Percentiles rank a stretch among this genome's conserved stretches.
These are phyloP conservation scores for Mollisiaceae sp. DNA, from an alignment of 2,329 filamentous ascomycete species.

Conservation along the genomic window DNA sequence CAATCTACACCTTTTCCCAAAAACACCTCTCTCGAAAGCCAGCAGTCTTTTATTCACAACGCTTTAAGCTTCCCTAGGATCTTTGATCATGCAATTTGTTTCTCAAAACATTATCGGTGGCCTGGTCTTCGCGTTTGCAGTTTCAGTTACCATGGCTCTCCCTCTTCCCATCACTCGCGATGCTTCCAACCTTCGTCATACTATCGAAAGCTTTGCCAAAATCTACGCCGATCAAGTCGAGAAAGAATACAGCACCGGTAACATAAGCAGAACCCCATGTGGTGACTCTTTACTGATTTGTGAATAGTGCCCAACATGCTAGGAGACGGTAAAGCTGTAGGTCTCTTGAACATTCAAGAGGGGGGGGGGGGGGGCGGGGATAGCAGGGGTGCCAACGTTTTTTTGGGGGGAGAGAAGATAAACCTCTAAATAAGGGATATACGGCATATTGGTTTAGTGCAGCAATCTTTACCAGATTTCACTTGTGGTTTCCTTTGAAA, in stretches of 20 bases:
- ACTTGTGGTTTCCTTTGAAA: too few relatives aligned
- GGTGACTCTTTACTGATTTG: background rate
- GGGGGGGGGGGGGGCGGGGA: too few relatives aligned
- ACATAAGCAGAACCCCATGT: background rate
- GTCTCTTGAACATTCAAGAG: background rate
- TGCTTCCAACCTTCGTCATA: background rate
- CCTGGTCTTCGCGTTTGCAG: background rate
- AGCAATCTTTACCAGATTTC: background rate
- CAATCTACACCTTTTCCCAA: background rate
- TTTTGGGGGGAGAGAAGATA: background rate
- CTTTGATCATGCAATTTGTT: background rate
- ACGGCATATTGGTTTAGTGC: background rate
- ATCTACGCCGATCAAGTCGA: background rate
- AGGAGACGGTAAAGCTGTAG: background rate
- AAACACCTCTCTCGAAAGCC: background rate
- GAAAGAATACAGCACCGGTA: background rate
- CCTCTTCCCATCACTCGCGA: background rate
- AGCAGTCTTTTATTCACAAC: background rate
- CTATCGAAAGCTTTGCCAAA: background rate
- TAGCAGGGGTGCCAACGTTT: background rate
- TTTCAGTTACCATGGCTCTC: background rate
- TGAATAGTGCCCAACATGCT: background rate
- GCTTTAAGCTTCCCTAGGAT: background rate
- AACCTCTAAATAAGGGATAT: background rate
- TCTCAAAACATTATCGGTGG: background rate